Conservation (phyloP, 2,329 filamentous ascomycete species). For the Gaeumannomyces sp. region DNA sequence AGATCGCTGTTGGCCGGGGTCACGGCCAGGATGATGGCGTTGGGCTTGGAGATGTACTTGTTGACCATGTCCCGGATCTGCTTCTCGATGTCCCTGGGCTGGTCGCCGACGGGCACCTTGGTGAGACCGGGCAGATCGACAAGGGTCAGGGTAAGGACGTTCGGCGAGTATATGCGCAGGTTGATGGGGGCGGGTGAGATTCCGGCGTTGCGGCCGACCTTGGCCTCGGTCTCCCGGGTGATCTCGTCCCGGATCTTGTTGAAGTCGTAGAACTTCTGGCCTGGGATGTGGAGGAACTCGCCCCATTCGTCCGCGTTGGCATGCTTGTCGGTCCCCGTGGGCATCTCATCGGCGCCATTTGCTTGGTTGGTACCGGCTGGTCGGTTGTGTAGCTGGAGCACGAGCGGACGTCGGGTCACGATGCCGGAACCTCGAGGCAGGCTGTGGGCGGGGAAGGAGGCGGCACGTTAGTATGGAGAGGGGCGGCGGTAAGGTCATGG, state of each 20-base stretch:
- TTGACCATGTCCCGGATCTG: constrained; percentile 94
- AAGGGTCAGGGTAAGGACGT: constrained; percentile 91
- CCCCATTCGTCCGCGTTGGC: constrained; percentile 96
- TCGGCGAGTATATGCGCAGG: constrained; percentile 94
- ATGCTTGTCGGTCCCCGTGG: constrained; percentile 69
- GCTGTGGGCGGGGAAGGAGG: constrained; percentile 39
- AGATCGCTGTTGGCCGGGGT: constrained; percentile 97
- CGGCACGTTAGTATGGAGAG: neutral
- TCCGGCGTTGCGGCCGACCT: constrained; percentile 86
- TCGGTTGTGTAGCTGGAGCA: constrained; percentile 96
- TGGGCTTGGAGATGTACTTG: constrained; percentile 98
- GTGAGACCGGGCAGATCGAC: constrained; percentile 95
- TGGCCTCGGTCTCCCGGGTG: constrained; percentile 65
- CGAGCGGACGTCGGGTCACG: constrained; percentile 89
- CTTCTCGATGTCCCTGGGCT: constrained; percentile 96
- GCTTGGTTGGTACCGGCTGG: constrained; percentile 54
- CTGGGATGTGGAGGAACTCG: constrained; percentile 94
- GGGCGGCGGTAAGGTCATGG: neutral
- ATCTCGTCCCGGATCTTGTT: constrained; percentile 98
- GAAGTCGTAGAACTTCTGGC: constrained; percentile 85
- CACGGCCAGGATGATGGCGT: constrained; percentile 94
- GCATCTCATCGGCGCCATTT: constrained; percentile 43
- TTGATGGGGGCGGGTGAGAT: constrained; percentile 98
- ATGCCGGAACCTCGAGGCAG: constrained; percentile 96
- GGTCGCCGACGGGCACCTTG: constrained; percentile 97